Evolutionary conservation across 257 asterid species (phyloP).

Genomic region (Cordia subcordata): DNA sequence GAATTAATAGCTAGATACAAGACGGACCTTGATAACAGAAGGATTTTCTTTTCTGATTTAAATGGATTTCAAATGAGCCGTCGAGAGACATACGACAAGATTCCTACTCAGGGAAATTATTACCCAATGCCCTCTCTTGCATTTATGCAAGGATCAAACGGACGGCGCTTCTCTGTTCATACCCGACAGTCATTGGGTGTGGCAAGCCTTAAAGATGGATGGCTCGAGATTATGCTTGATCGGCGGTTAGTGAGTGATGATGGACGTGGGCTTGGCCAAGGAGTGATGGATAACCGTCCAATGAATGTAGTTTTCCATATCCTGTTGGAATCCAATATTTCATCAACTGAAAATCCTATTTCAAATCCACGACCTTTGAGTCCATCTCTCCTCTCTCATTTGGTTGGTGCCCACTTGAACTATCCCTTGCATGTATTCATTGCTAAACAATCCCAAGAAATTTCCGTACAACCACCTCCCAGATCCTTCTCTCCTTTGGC

Average conservation of each 20-base stretch:
- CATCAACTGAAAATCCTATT: slow-evolving; percentile 36
- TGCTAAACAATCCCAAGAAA: slow-evolving; percentile 74
- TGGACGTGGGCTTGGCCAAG: slow-evolving; percentile 98
- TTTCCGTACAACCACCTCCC: slow-evolving; percentile 94
- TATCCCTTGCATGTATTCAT: slow-evolving; percentile 66
- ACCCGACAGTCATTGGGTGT: slow-evolving; percentile 86
- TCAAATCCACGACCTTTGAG: slow-evolving; percentile 45
- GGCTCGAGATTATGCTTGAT: slow-evolving; percentile 94
- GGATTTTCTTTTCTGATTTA: slow-evolving; percentile 77
- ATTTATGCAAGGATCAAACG: slow-evolving; percentile 64
- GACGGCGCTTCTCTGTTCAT: slow-evolving; percentile 86
- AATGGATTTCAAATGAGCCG: slow-evolving; percentile 97
- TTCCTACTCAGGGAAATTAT: slow-evolving; percentile 93
- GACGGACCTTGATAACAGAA: slow-evolving; percentile 64
- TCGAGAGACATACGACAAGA: slow-evolving; percentile 86
- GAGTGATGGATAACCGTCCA: slow-evolving; percentile 87
- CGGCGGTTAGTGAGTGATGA: slow-evolving; percentile 79
- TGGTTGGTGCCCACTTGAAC: slow-evolving; percentile 77
- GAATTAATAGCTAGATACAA: slow-evolving; percentile 74
- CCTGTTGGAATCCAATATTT: slow-evolving; percentile 60
- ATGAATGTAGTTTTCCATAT: slow-evolving; percentile 82
- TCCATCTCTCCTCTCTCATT: slow-evolving; percentile 90
- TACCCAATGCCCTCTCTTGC: slow-evolving; percentile 97
- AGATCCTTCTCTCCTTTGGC: slow-evolving; percentile 78
- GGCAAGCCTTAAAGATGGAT: slow-evolving; percentile 77